Evolutionary conservation across 352 stramenopile genomes (phyloP).

Genomic region (Globisporangium heterothallicum): DNA sequence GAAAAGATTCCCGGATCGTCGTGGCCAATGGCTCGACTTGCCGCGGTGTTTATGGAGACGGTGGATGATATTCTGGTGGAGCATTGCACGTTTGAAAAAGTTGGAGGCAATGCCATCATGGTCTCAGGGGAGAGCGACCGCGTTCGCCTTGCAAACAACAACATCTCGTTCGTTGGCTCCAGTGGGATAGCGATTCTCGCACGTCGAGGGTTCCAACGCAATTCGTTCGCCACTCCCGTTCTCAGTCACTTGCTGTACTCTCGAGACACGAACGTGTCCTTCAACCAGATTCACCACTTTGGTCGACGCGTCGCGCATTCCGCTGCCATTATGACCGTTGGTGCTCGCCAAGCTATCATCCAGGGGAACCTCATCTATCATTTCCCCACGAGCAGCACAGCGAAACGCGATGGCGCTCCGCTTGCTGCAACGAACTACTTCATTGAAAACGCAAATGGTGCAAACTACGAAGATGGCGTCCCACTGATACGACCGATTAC

Average conservation of each 20-base stretch:
- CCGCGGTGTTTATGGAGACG: constrained; percentile 59
- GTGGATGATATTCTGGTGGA: constrained; percentile 40
- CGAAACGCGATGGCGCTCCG: neutral
- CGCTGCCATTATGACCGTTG: constrained; percentile 47
- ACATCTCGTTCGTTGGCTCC: constrained; percentile 56
- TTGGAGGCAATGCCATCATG: constrained; percentile 64
- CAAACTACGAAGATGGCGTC: constrained; percentile 15
- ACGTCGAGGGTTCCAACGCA: constrained; percentile 23
- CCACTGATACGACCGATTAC: constrained; percentile 29
- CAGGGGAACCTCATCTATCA: constrained; percentile 54
- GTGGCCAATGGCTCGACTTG: constrained; percentile 58
- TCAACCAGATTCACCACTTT: constrained; percentile 71
- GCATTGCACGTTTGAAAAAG: constrained; percentile 63
- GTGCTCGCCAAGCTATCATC: constrained; percentile 41
- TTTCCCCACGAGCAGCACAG: constrained; percentile 18
- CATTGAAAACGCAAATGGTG: constrained; percentile 40
- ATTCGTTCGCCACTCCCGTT: constrained; percentile 32
- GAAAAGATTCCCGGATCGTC: constrained; percentile 30
- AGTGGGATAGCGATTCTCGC: constrained; percentile 45
- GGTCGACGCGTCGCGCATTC: constrained; percentile 45
- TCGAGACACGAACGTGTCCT: constrained; percentile 45
- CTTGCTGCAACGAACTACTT: constrained; percentile 23
- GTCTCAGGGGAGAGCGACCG: constrained; percentile 49
- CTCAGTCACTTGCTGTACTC: constrained; percentile 37
- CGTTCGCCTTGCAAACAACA: constrained; percentile 61